Conservation (phyloP, 78 protist species). For the Abeoforma whisleri region DNA sequence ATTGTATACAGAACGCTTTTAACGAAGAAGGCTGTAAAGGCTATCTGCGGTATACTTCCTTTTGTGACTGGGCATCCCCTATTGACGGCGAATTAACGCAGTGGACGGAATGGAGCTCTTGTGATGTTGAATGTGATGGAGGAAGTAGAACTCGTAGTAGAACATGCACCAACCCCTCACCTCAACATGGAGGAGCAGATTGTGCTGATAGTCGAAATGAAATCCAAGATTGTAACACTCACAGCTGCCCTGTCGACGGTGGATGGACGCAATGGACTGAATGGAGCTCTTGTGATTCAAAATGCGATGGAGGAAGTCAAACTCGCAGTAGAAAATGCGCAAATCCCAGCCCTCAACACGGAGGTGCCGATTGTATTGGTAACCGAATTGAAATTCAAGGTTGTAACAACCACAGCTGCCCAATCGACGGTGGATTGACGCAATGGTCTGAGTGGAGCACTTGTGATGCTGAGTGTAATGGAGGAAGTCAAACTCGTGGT, state of each 20-base stretch:
- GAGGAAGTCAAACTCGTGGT: background rate
- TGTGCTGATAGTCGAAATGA: background rate
- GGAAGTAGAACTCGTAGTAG: background rate
- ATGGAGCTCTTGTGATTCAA: background rate
- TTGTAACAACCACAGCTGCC: background rate
- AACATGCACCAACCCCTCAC: background rate
- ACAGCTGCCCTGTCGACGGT: background rate
- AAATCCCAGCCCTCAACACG: background rate
- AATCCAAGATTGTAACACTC: background rate
- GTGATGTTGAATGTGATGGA: background rate
- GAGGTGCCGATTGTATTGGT: background rate
- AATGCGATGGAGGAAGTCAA: background rate
- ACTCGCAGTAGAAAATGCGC: background rate
- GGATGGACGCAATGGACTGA: background rate
- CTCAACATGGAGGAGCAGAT: background rate
- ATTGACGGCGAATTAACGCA: background rate
- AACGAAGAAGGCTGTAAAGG: too few species aligned
- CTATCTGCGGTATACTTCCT: too few species aligned
- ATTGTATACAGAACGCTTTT: too few species aligned
- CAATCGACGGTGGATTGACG: background rate
- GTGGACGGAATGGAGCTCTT: background rate
- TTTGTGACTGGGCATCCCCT: too few species aligned
- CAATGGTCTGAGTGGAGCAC: background rate
- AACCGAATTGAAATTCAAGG: background rate
- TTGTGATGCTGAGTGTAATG: background rate